These are phyloP conservation scores for Fraxinus cuspidata DNA, from an alignment of 257 asterid genomes.

Conservation along the genomic window DNA sequence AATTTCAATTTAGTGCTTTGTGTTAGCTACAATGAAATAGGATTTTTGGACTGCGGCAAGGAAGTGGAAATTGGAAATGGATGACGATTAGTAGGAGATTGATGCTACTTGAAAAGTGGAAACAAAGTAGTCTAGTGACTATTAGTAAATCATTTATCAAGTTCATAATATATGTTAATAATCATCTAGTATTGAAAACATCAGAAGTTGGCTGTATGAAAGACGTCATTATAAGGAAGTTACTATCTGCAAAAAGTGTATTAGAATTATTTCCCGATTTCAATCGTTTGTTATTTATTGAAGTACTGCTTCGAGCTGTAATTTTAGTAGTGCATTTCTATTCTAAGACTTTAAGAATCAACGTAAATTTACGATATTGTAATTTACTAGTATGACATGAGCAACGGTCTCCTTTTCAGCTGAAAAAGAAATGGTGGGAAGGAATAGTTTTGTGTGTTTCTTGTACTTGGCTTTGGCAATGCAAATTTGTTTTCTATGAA, in stretches of 20 bases:
- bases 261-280: neutral
- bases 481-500: too few relatives aligned
- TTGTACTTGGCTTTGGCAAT: too few relatives aligned
- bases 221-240: neutral
- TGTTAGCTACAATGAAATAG: too few relatives aligned
- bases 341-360: too few relatives aligned
- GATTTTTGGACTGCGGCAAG: neutral
- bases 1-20: neutral
- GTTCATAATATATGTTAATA: neutral
- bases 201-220: neutral
- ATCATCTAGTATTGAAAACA: neutral
- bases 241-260: neutral
- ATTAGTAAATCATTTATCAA: neutral
- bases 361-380: neutral
- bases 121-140: neutral
- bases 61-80: neutral
- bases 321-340: too few relatives aligned
- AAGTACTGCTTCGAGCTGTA: neutral
- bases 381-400: neutral
- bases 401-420: neutral
- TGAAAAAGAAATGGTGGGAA: neutral
- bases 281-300: neutral
- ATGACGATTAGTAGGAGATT: too few relatives aligned
- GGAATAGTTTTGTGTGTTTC: neutral
- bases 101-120: neutral